phyloP scores from a whole-genome alignment of 176 grass and related monocot genomes.

The Lolium multiflorum region DNA sequence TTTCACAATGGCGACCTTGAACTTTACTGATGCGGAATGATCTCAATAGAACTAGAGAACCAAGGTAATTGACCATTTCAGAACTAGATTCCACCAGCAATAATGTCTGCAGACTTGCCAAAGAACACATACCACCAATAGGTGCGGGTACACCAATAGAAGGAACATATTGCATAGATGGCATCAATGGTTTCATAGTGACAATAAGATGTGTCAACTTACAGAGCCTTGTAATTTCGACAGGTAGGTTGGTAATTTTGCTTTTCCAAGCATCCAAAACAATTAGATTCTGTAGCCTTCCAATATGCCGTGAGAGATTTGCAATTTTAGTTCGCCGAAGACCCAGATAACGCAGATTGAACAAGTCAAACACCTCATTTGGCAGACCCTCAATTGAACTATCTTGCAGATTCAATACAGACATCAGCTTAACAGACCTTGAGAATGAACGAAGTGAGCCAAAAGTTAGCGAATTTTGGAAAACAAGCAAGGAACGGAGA shows the following conservation, averaged over 20 bases:
- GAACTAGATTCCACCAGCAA: slow-evolving; percentile 37
- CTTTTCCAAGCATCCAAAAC: slow-evolving; percentile 31
- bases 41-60: slow-evolving; percentile 25
- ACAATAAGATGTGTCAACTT: slow-evolving; percentile 45
- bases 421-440: slow-evolving; percentile 28
- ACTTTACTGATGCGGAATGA: slow-evolving; percentile 41
- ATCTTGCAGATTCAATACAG: slow-evolving; percentile 42
- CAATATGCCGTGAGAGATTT: slow-evolving; percentile 30
- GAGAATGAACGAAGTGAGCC: slow-evolving; percentile 28
- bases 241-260: slow-evolving; percentile 28
- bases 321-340: slow-evolving; percentile 33
- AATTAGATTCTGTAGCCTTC: slow-evolving; percentile 46
- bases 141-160: slow-evolving; percentile 33
- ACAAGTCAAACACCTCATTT: slow-evolving; percentile 42
- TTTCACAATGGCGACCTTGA: slow-evolving; percentile 11
- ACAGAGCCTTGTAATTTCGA: slow-evolving; percentile 40
- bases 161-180: slow-evolving; percentile 36
- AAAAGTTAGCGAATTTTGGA: slow-evolving; percentile 28
- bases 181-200: slow-evolving; percentile 9
- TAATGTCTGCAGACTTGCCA: slow-evolving; percentile 32
- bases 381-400: slow-evolving; percentile 36
- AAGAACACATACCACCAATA: slow-evolving; percentile 14
- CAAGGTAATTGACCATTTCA: slow-evolving; percentile 25
- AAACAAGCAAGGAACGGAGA: slow-evolving; percentile 47
- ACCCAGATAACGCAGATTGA: slow-evolving; percentile 46